phyloP scores from a whole-genome alignment of 2,329 filamentous ascomycete genomes.

The Ascochyta viciae-villosae region DNA sequence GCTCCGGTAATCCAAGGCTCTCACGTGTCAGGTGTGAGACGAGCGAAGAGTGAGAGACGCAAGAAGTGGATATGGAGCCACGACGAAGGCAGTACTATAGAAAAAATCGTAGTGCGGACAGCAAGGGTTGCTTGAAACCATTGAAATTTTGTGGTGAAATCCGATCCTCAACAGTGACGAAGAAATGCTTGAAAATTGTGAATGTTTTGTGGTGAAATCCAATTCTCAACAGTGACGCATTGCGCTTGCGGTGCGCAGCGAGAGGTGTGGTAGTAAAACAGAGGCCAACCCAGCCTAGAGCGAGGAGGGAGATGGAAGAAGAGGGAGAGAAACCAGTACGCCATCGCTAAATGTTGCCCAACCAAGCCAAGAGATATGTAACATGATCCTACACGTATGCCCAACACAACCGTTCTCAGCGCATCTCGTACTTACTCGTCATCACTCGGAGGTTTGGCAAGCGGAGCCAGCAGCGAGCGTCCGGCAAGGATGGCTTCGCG shows the following conservation, averaged over 20 bases:
- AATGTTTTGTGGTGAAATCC: not conserved
- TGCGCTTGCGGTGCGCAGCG: too few relatives aligned
- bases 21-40: too few relatives aligned
- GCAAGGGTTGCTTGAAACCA: too few relatives aligned
- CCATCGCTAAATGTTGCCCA: constrained; percentile 41
- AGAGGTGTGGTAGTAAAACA: constrained; percentile 26
- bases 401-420: not conserved
- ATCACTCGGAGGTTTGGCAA: constrained; percentile 19
- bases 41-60: too few relatives aligned
- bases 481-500: constrained; percentile 52
- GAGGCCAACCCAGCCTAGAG: constrained; percentile 14
- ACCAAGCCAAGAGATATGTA: constrained; percentile 19
- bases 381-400: constrained; percentile 6
- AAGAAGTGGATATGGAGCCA: too few relatives aligned
- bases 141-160: not conserved
- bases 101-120: too few relatives aligned
- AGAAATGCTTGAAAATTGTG: too few relatives aligned
- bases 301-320: constrained; percentile 19
- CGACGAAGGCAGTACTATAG: too few relatives aligned
- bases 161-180: not conserved
- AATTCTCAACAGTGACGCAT: not conserved
- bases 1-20: too few relatives aligned
- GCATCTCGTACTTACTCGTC: constrained; percentile 22
- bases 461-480: constrained; percentile 21
- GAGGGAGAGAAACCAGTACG: constrained; percentile 25